Conservation (phyloP, 1,139 yeast species). For the Scheffersomyces cryptocercus region DNA sequence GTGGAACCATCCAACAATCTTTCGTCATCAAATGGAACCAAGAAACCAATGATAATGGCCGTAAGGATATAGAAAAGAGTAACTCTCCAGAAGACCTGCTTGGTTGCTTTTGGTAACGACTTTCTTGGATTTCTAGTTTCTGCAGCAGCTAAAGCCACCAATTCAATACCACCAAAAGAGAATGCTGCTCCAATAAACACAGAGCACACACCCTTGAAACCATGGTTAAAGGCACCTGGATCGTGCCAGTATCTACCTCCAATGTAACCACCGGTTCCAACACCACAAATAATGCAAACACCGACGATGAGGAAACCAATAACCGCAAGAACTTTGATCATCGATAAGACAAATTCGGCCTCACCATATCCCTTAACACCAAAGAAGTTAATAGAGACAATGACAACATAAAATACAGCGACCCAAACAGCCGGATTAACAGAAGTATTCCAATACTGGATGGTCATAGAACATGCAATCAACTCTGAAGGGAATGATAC, state of each 20-base stretch:
- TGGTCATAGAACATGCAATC: constrained; percentile 32
- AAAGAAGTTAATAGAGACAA: constrained; percentile 40
- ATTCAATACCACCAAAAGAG: constrained; percentile 24
- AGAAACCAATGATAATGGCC: constrained; percentile 47
- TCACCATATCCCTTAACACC: constrained; percentile 56
- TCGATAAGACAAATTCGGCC: constrained; percentile 45
- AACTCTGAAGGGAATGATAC: constrained; percentile 36
- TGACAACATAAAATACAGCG: constrained; percentile 43
- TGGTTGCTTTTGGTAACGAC: constrained; percentile 24
- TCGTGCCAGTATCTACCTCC: constrained; percentile 26
- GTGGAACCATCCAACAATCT: constrained; percentile 35
- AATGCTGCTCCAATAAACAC: constrained; percentile 24
- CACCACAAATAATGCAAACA: constrained; percentile 28
- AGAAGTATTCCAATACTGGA: constrained; percentile 28
- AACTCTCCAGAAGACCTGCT: constrained; percentile 25
- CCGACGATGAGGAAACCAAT: constrained; percentile 26
- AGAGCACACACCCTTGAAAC: constrained; percentile 23
- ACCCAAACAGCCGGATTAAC: constrained; percentile 41
- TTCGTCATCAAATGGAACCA: constrained; percentile 42
- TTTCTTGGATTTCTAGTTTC: constrained; percentile 22
- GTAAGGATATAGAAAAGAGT: constrained; percentile 32
- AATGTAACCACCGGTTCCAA: constrained; percentile 23
- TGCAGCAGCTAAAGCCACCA: constrained; percentile 26
- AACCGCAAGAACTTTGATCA: constrained; percentile 25
- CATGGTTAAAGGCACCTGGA: constrained; percentile 23